Base-by-base conservation (phyloP, 164 flowering plant genomes). In the Nelumbo lutea region DNA sequence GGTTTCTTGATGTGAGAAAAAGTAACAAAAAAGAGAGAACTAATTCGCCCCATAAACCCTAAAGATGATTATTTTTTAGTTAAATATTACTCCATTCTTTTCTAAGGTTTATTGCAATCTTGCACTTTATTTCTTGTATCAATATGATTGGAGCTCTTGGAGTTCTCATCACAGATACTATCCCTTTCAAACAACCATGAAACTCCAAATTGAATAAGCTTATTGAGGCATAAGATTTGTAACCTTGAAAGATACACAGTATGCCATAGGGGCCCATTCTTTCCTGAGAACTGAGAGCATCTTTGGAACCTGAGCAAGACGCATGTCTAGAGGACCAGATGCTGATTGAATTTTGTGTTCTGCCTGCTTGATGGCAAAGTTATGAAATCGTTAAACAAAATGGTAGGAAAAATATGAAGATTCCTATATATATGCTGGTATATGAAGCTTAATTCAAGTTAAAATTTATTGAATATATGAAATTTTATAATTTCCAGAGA, bases 301-400 rank as follows among this genome's bases (percentile, higher is more conserved):
- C 78, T 90, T 93, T 69, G 97, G 98, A 51, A 86, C 97, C 68
- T 88, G 97, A 73, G 78, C 86, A 14, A 95, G 94, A 61, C 87
- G 79, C 85, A 95, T 86, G 74, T 95, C 96, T 79, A 95, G 74
- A 62, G 97, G 91, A 65, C 98, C 97, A 62, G 93, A 81, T 67
- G 82, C 86, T 44, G 99, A 95, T 76, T 95, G 98, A 76, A 95
- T 95, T 79, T 92, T 92, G 80, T 95, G 99, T 66, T 87, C 94
- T 51, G 72, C 80, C 97, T 92, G 83, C 58, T 74, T 13, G 68
- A 46, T 67, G 1, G 42, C 3, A 13, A 15, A 39, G 38, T 47
- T 42, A 61, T 66, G n/a, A 38, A 13, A 10, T 43, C 5, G 9
- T 58, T 5, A 70, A 27, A n/a, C 14, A 59, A 11, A 5, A 70